Percentiles rank a stretch among this genome's conserved stretches.
phyloP scores from a whole-genome alignment of 768 basidiomycete species.

The Erythrobasidium yunnanense region DNA sequence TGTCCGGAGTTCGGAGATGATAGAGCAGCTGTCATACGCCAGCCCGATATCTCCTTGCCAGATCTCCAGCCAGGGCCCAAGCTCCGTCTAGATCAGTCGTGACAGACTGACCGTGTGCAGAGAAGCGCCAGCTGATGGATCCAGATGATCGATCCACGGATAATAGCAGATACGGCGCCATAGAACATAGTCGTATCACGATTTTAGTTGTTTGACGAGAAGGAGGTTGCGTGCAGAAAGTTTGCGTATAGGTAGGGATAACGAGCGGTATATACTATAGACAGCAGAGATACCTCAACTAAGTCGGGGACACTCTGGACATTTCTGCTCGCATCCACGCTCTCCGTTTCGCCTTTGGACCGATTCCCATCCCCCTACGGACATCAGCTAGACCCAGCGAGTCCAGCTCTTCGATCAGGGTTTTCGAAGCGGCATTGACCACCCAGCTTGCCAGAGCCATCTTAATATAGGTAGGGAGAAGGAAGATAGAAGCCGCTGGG shows the following conservation, averaged over 20 bases:
- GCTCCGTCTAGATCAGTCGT: no score
- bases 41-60: not conserved
- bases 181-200: no score
- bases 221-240: no score
- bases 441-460: conserved; percentile 10
- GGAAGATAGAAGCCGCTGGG: not conserved
- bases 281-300: no score
- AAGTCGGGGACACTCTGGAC: not conserved
- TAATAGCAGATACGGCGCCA: no score
- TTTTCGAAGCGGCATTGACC: not conserved
- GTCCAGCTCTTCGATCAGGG: conserved; percentile 4
- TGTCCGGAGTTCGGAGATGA: not conserved
- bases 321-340: conserved; percentile 13
- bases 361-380: conserved; percentile 11
- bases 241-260: no score
- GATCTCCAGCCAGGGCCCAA: not conserved
- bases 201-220: no score
- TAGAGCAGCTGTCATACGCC: not conserved
- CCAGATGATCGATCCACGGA: no score
- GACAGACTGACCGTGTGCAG: no score
- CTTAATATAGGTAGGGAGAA: not conserved
- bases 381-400: conserved; percentile 12
- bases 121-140: no score
- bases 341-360: not conserved
- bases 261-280: no score